phyloP scores from a whole-genome alignment of 257 asterid species.

The Fraxinus americana region DNA sequence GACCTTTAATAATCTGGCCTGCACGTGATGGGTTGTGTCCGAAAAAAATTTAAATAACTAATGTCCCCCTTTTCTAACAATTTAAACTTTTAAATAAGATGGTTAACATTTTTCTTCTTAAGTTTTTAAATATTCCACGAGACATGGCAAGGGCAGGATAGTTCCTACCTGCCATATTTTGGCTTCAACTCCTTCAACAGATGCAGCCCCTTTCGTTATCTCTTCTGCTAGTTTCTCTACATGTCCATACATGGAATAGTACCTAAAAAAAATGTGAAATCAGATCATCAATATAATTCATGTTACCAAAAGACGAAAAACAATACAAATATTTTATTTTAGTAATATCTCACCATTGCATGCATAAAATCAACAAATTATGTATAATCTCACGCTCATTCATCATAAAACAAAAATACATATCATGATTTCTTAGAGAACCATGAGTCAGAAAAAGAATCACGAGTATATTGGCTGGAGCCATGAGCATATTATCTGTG shows the following conservation, averaged over 20 bases:
- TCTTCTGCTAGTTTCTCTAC: slow-evolving; percentile 82
- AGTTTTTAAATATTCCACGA: background rate
- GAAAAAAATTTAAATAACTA: background rate
- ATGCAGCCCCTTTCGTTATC: slow-evolving; percentile 70
- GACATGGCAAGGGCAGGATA: slow-evolving; percentile 4
- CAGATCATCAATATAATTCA: slow-evolving; percentile 6
- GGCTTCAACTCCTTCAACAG: slow-evolving; percentile 82
- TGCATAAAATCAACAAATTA: slow-evolving; percentile 7
- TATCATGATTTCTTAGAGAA: background rate
- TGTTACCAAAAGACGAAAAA: background rate
- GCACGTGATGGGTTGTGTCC: background rate
- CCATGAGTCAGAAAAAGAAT: background rate
- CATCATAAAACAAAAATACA: background rate
- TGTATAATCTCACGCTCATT: background rate
- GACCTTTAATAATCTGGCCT: too few relatives aligned
- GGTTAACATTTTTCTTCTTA: background rate
- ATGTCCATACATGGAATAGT: slow-evolving; percentile 82
- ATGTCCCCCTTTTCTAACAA: background rate
- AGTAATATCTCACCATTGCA: background rate
- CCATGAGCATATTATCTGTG: background rate
- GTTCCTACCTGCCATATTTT: slow-evolving; percentile 70
- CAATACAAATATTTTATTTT: background rate
- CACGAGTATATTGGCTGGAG: background rate
- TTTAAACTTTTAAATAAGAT: background rate
- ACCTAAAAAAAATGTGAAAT: slow-evolving; percentile 35